These are phyloP conservation scores for Solanum acaule DNA, from an alignment of 257 asterid genomes.

Conservation along the genomic window DNA sequence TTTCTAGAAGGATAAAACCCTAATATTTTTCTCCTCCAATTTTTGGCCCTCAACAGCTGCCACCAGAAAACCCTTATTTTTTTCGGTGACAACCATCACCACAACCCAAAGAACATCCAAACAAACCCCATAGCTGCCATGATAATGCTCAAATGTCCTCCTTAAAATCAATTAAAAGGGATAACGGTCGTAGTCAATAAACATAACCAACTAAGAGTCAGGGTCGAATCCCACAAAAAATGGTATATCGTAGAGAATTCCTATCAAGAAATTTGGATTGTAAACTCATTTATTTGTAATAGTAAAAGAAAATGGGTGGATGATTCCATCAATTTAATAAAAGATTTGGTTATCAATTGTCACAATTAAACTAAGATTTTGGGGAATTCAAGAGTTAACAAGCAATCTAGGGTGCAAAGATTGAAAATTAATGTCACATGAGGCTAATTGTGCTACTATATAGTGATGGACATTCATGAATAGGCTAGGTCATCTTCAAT, in stretches of 20 bases:
- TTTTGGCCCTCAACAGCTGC: not conserved
- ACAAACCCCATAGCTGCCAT: not conserved
- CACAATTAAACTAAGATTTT: no score
- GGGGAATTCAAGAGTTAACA: not conserved
- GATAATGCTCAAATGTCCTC: not conserved
- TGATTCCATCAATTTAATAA: not conserved
- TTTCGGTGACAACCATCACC: not conserved
- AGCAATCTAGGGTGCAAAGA: not conserved
- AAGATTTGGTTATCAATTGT: not conserved
- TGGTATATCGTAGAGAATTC: not conserved
- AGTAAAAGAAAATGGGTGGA: not conserved
- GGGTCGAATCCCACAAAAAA: not conserved
- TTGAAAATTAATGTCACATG: not conserved
- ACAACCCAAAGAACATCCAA: not conserved
- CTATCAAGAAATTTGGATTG: not conserved
- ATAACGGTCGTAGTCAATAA: not conserved
- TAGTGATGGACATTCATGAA: not conserved
- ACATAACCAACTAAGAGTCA: not conserved
- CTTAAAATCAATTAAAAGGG: not conserved
- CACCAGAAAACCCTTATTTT: no score
- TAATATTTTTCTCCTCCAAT: not conserved
- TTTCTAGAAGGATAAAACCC: not conserved
- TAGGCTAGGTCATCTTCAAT: not conserved
- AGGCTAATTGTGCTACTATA: not conserved
- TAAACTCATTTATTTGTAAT: not conserved